Conservation (phyloP, 2,329 filamentous ascomycete species). For the Blastomyces percursus region DNA sequence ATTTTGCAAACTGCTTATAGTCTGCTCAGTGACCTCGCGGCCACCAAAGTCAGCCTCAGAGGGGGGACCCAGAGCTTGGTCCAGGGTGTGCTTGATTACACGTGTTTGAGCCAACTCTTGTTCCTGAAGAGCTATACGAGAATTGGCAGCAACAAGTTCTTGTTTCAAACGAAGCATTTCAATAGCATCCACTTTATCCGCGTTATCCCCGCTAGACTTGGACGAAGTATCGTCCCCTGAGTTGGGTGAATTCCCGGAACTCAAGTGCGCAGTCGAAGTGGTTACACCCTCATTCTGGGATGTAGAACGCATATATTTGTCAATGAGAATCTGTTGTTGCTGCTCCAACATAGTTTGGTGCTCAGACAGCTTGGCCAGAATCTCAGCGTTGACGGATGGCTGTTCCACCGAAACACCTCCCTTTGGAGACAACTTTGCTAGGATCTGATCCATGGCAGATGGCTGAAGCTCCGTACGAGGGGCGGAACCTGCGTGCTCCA, state of each 20-base stretch:
- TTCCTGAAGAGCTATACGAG: slow-evolving; percentile 49
- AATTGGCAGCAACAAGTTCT: slow-evolving; percentile 47
- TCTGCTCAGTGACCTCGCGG: slow-evolving; percentile 42
- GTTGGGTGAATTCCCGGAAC: slow-evolving; percentile 8
- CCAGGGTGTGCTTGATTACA: slow-evolving; percentile 50
- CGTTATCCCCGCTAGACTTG: slow-evolving; percentile 6
- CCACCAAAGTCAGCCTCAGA: slow-evolving; percentile 42
- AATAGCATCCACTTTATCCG: slow-evolving; percentile 26
- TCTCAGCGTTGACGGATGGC: slow-evolving; percentile 14
- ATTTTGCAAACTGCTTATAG: slow-evolving; percentile 40
- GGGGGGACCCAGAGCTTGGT: slow-evolving; percentile 45
- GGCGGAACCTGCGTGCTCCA: slow-evolving; percentile 28
- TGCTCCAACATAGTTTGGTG: slow-evolving; percentile 52
- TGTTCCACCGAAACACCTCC: slow-evolving; percentile 6
- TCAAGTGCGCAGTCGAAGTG: slow-evolving; percentile 13
- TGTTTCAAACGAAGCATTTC: slow-evolving; percentile 47
- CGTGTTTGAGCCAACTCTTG: slow-evolving; percentile 51
- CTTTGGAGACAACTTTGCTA: slow-evolving; percentile 33
- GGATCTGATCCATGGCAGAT: slow-evolving; percentile 53
- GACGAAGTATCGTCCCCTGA: not conserved
- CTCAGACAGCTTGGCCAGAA: slow-evolving; percentile 63
- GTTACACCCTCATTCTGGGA: slow-evolving; percentile 12
- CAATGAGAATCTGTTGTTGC: slow-evolving; percentile 44
- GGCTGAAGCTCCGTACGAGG: slow-evolving; percentile 17
- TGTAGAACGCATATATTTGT: slow-evolving; percentile 12